Evolutionary conservation across 148 eudicot genomes (phyloP).

Genomic region (Fagopyrum tataricum): DNA sequence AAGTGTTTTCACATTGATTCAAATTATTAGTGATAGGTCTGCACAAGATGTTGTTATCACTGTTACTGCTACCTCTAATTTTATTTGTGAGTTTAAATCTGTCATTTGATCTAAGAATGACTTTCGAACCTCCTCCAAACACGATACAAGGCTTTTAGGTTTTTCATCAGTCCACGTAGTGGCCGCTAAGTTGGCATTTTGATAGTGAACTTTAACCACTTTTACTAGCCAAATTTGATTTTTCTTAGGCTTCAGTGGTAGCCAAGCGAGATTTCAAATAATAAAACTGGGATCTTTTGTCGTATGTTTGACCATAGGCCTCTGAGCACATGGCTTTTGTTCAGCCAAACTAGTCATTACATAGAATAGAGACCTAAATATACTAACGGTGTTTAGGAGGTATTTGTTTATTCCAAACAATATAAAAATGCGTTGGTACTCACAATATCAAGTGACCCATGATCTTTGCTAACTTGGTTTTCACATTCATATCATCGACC

Average conservation of each 20-base stretch:
- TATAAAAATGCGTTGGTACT: neutral
- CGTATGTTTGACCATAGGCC: neutral
- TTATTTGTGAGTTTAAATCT: neutral
- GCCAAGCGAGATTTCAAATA: neutral
- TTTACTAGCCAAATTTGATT: neutral
- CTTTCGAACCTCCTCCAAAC: neutral
- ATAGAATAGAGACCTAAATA: neutral
- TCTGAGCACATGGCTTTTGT: neutral
- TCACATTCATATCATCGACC: neutral
- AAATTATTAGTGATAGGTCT: neutral
- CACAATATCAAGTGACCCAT: neutral
- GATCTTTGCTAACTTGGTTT: neutral
- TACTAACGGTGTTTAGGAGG: neutral
- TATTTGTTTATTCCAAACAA: neutral
- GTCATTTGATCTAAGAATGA: neutral
- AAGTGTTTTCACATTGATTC: neutral
- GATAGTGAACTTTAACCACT: constrained; percentile 5
- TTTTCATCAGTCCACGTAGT: neutral
- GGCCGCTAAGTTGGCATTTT: neutral
- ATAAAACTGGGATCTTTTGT: neutral
- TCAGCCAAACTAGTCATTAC: neutral
- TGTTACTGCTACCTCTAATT: neutral
- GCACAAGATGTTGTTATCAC: neutral
- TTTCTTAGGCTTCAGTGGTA: neutral
- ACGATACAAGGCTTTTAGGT: neutral